Conservation (phyloP, 1,139 yeast genomes). For the Protomyces inouyei region DNA sequence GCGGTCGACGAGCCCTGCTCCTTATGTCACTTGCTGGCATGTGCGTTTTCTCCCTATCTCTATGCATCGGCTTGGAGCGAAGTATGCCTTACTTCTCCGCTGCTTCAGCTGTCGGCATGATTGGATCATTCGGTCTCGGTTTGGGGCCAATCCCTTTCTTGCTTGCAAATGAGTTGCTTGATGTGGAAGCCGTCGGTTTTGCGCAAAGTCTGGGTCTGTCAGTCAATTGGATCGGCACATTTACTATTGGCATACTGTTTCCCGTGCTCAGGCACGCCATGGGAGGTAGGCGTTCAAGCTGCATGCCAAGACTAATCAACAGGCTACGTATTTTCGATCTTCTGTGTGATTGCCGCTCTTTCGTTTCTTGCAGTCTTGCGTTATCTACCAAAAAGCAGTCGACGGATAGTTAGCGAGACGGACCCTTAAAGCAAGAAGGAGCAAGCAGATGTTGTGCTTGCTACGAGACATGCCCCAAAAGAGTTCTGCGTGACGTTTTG, state of each 20-base stretch:
- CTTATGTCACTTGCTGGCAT: slow-evolving; percentile 61
- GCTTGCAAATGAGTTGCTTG: slow-evolving; percentile 82
- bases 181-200: slow-evolving; percentile 67
- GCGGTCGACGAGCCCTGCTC: slow-evolving; percentile 73
- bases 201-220: slow-evolving; percentile 93
- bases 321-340: background rate
- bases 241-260: slow-evolving; percentile 71
- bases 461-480: too few species aligned
- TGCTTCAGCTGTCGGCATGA: slow-evolving; percentile 63
- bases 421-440: too few species aligned
- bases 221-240: slow-evolving; percentile 87
- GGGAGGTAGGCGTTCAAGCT: slow-evolving; percentile 51
- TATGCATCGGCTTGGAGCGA: slow-evolving; percentile 53
- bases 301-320: slow-evolving; percentile 18
- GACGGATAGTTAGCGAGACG: slow-evolving; percentile 42
- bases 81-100: slow-evolving; percentile 54
- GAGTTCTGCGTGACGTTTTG: too few species aligned
- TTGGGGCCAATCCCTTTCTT: slow-evolving; percentile 93
- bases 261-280: slow-evolving; percentile 49
- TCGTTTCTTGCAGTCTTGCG: slow-evolving; percentile 30
- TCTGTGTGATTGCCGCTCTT: background rate
- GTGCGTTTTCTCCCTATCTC: slow-evolving; percentile 58
- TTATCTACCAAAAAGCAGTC: slow-evolving; percentile 53
- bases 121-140: slow-evolving; percentile 82
- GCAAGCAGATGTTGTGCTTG: too few species aligned